Base-by-base conservation (phyloP, 352 stramenopile genomes). In the Phytopythium ostracodes region DNA sequence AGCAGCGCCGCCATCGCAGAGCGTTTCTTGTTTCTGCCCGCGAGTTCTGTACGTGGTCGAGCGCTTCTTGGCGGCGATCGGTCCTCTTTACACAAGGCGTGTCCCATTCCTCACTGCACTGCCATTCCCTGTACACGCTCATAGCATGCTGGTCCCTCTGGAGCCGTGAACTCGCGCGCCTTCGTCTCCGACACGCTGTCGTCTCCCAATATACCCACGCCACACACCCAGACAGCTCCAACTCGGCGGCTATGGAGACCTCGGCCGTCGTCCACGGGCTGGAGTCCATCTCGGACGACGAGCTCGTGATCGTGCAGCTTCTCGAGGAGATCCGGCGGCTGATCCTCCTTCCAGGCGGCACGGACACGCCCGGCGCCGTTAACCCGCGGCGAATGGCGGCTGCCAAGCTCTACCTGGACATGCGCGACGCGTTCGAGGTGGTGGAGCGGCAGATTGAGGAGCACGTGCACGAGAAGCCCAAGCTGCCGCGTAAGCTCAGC, bases 351-450 rank as follows among this genome's bases (percentile, higher is more conserved):
- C 67, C 70, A 8, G 61, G 67, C 5, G 57, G 58, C 24, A 22
- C 60, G 18, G 53, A 66, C 42, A 36, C 61, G 33, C 46, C 58
- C 7, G 70, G 59, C 44, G 65, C 64, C 14, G 38, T 67, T 0
- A 84, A 76, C 33, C 63, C 75, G 47, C 66, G 75, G 2, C 69
- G 87, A 47, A 71, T 77, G n/a, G 79, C 81, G 10, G 82, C 82
- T 3, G 80, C 82, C 25, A 87, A 87, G 65, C 68, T 92, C 51
- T 92, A 89, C 59, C 69, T 92, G 20, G 80, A 90, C 65, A 92
- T 80, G 20, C 80, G 83, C 31, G 80, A 92, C 57, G 81, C 80
- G 11, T 92, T 89, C 50, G 79, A 92, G 58, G 78, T 71, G 0
- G 79, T 88, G 46, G 80, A 92, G 54, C 68, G 75, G 12, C 59